Evolutionary conservation across 208 protist species (phyloP).

Genomic region (Trypanosomatidae sp.): DNA sequence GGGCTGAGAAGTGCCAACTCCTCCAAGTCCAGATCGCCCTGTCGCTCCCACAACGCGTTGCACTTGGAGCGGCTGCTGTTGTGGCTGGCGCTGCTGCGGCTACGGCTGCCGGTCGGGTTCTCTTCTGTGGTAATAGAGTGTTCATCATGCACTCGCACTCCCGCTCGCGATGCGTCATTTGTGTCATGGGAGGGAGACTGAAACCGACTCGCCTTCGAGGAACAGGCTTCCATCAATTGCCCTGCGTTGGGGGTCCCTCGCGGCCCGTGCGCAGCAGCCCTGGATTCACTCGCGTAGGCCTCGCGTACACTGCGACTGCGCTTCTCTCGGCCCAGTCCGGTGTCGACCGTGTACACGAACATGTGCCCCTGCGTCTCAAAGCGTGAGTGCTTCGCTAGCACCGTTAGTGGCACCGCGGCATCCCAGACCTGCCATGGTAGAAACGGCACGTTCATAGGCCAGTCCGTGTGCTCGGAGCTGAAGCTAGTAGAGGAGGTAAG

Average conservation of each 20-base stretch:
- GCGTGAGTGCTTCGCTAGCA: conserved; percentile 50
- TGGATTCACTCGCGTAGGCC: background rate
- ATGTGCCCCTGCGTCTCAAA: conserved; percentile 77
- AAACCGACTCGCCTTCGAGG: background rate
- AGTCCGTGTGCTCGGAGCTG: conserved; percentile 45
- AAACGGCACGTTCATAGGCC: conserved; percentile 87
- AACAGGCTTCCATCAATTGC: background rate
- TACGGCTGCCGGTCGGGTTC: background rate
- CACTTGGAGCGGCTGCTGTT: background rate
- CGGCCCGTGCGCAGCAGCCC: background rate
- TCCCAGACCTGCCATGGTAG: conserved; percentile 91
- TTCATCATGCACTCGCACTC: background rate
- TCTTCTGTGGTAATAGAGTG: background rate
- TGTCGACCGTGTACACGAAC: conserved; percentile 70
- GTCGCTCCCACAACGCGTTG: conserved; percentile 22
- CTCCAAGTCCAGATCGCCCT: conserved; percentile 20
- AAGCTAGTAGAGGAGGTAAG: conserved; percentile 13
- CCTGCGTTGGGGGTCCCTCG: background rate
- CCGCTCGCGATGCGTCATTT: background rate
- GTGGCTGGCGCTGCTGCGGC: background rate
- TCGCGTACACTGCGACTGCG: conserved; percentile 7
- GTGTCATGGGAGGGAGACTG: background rate
- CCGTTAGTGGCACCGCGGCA: conserved; percentile 59
- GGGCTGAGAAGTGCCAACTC: conserved; percentile 13
- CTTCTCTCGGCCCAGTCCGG: conserved; percentile 20